These are phyloP conservation scores for Solanum hybrid DNA, from an alignment of 305 asterid species.

Conservation along the genomic window DNA sequence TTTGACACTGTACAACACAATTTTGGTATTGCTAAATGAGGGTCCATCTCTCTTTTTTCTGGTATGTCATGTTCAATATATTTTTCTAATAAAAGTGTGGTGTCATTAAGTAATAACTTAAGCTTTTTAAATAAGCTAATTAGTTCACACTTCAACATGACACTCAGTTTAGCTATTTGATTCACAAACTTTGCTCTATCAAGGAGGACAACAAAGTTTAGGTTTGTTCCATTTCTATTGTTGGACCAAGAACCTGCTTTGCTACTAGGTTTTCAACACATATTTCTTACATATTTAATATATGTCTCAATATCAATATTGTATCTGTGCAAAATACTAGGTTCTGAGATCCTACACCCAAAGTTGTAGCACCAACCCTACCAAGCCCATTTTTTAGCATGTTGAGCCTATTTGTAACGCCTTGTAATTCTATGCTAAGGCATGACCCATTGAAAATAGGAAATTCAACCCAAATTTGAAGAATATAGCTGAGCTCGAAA, in stretches of 20 bases:
- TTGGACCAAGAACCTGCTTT: not conserved
- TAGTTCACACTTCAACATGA: not conserved
- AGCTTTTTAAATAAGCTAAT: no score
- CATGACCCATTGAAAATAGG: not conserved
- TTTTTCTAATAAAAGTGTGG: not conserved
- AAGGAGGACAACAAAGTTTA: not conserved
- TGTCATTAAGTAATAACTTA: no score
- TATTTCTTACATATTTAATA: not conserved
- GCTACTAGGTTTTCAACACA: not conserved
- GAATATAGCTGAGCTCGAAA: not conserved
- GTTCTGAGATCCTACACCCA: not conserved
- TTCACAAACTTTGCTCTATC: not conserved
- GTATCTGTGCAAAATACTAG: not conserved
- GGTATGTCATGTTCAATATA: not conserved
- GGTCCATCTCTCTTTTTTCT: not conserved
- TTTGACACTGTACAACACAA: not conserved
- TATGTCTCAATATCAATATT: not conserved
- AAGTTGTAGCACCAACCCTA: not conserved
- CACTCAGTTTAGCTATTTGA: not conserved
- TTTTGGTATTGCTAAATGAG: not conserved
- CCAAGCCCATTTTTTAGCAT: not conserved
- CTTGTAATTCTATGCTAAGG: not conserved
- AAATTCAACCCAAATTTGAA: not conserved
- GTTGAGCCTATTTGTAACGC: not conserved
- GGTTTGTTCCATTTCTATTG: not conserved